phyloP scores from a whole-genome alignment of 1,284 basidiomycete species.

The Exobasidium rhododendri region DNA sequence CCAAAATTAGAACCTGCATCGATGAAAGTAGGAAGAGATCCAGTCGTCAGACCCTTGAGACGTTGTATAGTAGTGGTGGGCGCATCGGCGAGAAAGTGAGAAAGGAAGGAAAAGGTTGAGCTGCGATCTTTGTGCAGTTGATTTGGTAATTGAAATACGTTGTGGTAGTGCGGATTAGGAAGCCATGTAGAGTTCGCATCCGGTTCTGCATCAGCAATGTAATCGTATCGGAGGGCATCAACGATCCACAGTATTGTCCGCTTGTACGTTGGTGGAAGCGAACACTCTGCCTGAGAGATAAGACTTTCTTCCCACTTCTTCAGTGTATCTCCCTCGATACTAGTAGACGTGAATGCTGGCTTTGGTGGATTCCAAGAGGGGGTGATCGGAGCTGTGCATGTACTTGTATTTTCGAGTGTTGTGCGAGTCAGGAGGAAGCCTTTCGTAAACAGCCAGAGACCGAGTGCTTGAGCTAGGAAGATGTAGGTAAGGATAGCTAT shows the following conservation, averaged over 20 bases:
- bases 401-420: slow-evolving; percentile 26
- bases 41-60: slow-evolving; percentile 91
- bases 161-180: slow-evolving; percentile 67
- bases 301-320: slow-evolving; percentile 29
- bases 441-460: slow-evolving; percentile 43
- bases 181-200: slow-evolving; percentile 50
- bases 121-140: slow-evolving; percentile 58
- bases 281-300: slow-evolving; percentile 35
- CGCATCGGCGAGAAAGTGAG: slow-evolving; percentile 86
- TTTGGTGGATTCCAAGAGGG: background rate
- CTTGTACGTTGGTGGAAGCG: slow-evolving; percentile 30
- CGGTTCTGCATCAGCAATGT: slow-evolving; percentile 65
- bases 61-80: slow-evolving; percentile 94
- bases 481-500: slow-evolving; percentile 33
- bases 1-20: slow-evolving; percentile 90
- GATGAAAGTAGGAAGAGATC: slow-evolving; percentile 91
- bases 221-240: slow-evolving; percentile 92
- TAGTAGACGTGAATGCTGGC: background rate
- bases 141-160: slow-evolving; percentile 73
- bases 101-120: slow-evolving; percentile 69
- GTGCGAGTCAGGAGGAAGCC: slow-evolving; percentile 49
- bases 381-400: background rate
- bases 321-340: background rate
- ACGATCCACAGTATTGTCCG: slow-evolving; percentile 80
- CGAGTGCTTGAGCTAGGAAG: slow-evolving; percentile 13